Conservation (phyloP, 2,329 filamentous ascomycete genomes). For the Phyllosticta paracitricarpa region DNA sequence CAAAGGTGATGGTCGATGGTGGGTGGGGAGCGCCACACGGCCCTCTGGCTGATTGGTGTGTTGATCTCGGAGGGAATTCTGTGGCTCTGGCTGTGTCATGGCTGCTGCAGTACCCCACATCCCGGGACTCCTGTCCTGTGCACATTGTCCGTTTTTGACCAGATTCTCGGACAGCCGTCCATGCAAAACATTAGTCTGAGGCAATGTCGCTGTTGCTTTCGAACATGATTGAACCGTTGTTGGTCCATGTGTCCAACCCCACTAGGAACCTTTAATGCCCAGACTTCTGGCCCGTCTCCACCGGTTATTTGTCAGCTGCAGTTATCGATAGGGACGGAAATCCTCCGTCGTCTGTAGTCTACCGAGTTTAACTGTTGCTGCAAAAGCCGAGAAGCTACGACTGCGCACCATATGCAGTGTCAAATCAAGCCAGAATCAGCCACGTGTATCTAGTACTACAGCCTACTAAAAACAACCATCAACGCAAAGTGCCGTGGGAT, state of each 20-base stretch:
- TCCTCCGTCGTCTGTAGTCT: neutral
- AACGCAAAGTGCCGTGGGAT: neutral
- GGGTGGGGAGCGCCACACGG: neutral
- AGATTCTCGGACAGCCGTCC: neutral
- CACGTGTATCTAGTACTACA: neutral
- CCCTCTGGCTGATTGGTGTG: neutral
- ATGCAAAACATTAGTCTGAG: neutral
- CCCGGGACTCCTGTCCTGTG: neutral
- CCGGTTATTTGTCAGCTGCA: neutral
- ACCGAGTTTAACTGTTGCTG: no score
- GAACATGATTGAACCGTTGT: neutral
- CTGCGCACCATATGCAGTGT: no score
- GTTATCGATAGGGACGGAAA: neutral
- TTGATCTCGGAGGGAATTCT: neutral
- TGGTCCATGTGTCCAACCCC: neutral
- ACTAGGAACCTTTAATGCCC: neutral
- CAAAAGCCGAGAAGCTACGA: no score
- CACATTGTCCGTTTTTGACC: neutral
- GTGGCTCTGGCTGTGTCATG: no score
- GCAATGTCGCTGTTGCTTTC: neutral
- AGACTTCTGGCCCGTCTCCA: neutral
- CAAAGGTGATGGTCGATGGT: neutral
- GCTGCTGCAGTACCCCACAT: neutral
- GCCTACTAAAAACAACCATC: neutral
- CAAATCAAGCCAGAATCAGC: neutral